Conservation (phyloP, 2,329 filamentous ascomycete species). For the Epichloe gansuensis region DNA sequence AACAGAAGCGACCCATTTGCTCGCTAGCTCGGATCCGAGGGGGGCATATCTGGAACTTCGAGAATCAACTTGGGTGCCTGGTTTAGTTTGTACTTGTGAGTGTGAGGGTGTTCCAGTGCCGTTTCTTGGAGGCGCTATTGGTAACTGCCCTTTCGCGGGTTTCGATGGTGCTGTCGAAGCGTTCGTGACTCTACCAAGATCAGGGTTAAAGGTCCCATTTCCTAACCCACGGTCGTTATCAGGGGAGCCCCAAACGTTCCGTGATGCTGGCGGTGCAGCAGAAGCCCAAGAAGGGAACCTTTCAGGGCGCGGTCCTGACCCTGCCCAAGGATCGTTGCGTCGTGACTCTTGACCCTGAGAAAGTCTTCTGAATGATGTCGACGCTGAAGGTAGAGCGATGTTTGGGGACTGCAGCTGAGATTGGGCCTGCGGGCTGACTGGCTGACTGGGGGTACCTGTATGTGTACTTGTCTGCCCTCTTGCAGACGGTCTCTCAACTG, state of each 20-base stretch:
- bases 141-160: slow-evolving; percentile 29
- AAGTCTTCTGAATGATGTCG: slow-evolving; percentile 14
- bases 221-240: slow-evolving; percentile 58
- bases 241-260: slow-evolving; percentile 66
- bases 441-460: background rate
- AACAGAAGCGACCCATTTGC: slow-evolving; percentile 30
- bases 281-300: slow-evolving; percentile 38
- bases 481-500: background rate
- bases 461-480: slow-evolving; percentile 1
- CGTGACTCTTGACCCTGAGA: slow-evolving; percentile 22
- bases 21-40: slow-evolving; percentile 21
- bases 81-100: slow-evolving; percentile 16
- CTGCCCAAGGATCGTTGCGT: slow-evolving; percentile 25
- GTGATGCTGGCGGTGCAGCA: slow-evolving; percentile 29
- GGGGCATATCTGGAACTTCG: slow-evolving; percentile 17
- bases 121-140: slow-evolving; percentile 26
- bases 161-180: slow-evolving; percentile 21
- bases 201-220: slow-evolving; percentile 62
- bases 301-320: slow-evolving; percentile 29
- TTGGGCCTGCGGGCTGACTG: slow-evolving; percentile 2
- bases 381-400: slow-evolving; percentile 7
- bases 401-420: slow-evolving; percentile 9
- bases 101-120: background rate
- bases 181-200: slow-evolving; percentile 38
- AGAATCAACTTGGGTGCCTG: slow-evolving; percentile 15